A percentile compares a stretch with the other conserved stretches of the same genome.
phyloP scores from a whole-genome alignment of 2,329 filamentous ascomycete species.

The Blumeria hordei region DNA sequence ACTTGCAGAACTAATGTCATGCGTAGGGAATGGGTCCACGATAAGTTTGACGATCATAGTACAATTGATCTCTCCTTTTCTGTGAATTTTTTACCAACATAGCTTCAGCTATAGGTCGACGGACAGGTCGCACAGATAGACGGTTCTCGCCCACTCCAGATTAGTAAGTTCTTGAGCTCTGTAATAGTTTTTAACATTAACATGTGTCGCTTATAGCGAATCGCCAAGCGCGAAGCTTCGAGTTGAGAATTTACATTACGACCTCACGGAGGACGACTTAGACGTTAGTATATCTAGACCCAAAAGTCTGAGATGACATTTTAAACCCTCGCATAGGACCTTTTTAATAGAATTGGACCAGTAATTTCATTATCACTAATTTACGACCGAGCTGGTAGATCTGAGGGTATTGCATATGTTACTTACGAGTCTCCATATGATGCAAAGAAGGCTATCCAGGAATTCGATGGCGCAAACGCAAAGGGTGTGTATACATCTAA shows the following conservation, averaged over 20 bases:
- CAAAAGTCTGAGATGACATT: not conserved
- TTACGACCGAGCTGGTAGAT: slow-evolving; percentile 76
- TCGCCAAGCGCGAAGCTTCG: slow-evolving; percentile 43
- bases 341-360: slow-evolving; percentile 58
- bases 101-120: slow-evolving; percentile 11
- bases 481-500: slow-evolving; percentile 28
- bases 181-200: too few relatives aligned
- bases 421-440: slow-evolving; percentile 51
- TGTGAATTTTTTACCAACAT: slow-evolving; percentile 3
- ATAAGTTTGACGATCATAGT: slow-evolving; percentile 60
- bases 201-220: slow-evolving; percentile 16
- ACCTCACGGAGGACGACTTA: slow-evolving; percentile 64
- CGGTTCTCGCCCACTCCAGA: slow-evolving; percentile 13
- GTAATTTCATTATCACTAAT: slow-evolving; percentile 43
- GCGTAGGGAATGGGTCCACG: slow-evolving; percentile 74
- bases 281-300: slow-evolving; percentile 28
- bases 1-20: not conserved
- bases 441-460: slow-evolving; percentile 47
- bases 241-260: slow-evolving; percentile 81
- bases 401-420: slow-evolving; percentile 63
- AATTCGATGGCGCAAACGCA: slow-evolving; percentile 78
- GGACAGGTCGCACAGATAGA: slow-evolving; percentile 10
- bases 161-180: slow-evolving; percentile 8
- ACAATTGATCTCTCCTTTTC: slow-evolving; percentile 6
- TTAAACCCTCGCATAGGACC: slow-evolving; percentile 29